Percentiles rank a stretch among this genome's conserved stretches.
Conservation (phyloP, 345 rosid species). For the Gossypium stocksii region DNA sequence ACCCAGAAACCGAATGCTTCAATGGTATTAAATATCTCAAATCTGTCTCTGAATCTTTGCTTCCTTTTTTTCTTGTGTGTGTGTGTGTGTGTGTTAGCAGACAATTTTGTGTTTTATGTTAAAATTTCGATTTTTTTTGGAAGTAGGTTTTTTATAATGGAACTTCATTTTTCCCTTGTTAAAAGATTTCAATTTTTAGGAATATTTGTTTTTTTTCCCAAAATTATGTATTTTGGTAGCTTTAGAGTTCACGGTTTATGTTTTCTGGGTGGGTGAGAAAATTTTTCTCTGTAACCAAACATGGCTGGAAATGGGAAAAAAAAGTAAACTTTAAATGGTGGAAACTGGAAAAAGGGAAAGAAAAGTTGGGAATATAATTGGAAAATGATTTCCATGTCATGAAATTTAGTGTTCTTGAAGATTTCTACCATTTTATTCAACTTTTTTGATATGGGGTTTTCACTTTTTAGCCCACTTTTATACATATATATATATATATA, state of each 20-base stretch:
- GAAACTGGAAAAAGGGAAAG: slow-evolving; percentile 22
- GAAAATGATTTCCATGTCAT: slow-evolving; percentile 42
- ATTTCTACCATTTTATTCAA: slow-evolving; percentile 35
- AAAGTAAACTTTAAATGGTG: slow-evolving; percentile 26
- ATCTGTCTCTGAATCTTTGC: background rate
- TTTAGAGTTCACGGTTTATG: slow-evolving; percentile 18
- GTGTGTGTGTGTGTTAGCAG: no score
- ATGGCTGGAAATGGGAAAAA: slow-evolving; percentile 19
- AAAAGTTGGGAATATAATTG: slow-evolving; percentile 26
- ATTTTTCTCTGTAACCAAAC: slow-evolving; percentile 33
- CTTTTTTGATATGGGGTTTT: slow-evolving; percentile 22
- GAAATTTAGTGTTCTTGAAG: slow-evolving; percentile 56
- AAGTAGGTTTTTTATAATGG: background rate
- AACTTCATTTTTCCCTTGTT: background rate
- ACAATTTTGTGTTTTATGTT: no score
- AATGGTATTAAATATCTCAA: slow-evolving; percentile 39
- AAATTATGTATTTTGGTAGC: slow-evolving; percentile 21
- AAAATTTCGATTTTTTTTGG: no score
- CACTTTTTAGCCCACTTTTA: slow-evolving; percentile 2
- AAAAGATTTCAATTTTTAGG: slow-evolving; percentile 7
- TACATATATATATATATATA: fast-evolving
- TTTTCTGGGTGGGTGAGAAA: slow-evolving; percentile 8
- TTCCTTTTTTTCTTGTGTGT: background rate
- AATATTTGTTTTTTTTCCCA: background rate
- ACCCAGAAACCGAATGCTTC: slow-evolving; percentile 55